These are phyloP conservation scores for Boletus subcaerulescens DNA, from an alignment of 768 basidiomycete genomes.

Conservation along the genomic window DNA sequence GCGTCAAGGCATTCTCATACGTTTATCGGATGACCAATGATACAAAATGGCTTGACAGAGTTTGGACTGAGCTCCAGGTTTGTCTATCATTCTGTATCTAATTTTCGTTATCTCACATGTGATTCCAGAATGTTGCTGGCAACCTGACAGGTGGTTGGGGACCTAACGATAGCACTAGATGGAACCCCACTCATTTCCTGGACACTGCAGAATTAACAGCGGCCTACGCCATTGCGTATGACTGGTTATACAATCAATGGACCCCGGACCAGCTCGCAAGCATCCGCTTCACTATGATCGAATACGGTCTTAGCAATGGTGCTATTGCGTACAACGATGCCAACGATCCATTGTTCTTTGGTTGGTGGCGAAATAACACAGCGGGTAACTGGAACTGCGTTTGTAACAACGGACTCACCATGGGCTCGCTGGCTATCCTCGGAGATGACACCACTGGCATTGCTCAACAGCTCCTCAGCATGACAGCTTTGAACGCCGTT, in stretches of 20 bases:
- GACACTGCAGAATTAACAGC: constrained; percentile 87
- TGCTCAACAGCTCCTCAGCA: constrained; percentile 61
- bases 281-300: constrained; percentile 71
- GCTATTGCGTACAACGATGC: constrained; percentile 46
- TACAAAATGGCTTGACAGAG: constrained; percentile 85
- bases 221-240: constrained; percentile 91
- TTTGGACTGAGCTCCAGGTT: constrained; percentile 81
- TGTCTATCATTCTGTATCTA: constrained; percentile 24
- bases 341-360: constrained; percentile 35
- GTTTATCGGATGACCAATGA: constrained; percentile 90
- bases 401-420: constrained; percentile 85
- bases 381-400: constrained; percentile 99
- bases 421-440: constrained; percentile 88
- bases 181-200: constrained; percentile 92
- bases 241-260: constrained; percentile 93
- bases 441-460: constrained; percentile 76
- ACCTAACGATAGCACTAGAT: constrained; percentile 54
- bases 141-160: constrained; percentile 69
- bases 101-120: neutral
- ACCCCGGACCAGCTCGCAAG: constrained; percentile 62
- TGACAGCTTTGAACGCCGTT: constrained; percentile 72
- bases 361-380: constrained; percentile 77
- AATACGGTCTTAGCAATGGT: constrained; percentile 74
- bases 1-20: constrained; percentile 91
- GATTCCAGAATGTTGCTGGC: constrained; percentile 63